These are phyloP conservation scores for Barbarea vulgaris DNA, from an alignment of 345 rosid species.

Conservation along the genomic window DNA sequence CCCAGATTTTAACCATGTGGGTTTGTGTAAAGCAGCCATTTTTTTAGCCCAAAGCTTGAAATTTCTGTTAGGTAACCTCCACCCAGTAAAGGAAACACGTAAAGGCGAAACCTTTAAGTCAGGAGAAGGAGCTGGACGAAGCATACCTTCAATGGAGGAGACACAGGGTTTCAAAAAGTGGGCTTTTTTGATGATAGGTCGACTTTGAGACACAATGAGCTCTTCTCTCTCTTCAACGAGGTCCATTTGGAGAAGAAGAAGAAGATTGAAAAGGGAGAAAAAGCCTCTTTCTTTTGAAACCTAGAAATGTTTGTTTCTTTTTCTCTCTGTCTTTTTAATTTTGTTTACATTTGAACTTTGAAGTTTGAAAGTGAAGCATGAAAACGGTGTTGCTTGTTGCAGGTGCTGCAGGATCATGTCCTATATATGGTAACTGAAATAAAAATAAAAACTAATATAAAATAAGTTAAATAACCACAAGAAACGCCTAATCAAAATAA, in stretches of 20 bases:
- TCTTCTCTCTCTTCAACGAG: conserved; percentile 48
- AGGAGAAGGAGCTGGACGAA: conserved; percentile 25
- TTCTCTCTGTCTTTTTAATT: not conserved
- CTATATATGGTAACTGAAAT: not conserved
- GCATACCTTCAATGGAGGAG: conserved; percentile 24
- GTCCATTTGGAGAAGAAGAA: conserved; percentile 23
- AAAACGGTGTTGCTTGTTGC: not conserved
- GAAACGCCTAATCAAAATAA: too few relatives aligned
- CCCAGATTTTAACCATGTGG: conserved; percentile 51
- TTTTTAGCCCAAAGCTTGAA: conserved; percentile 52
- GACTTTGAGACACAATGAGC: conserved; percentile 35
- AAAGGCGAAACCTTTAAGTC: conserved; percentile 34
- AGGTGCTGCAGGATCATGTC: not conserved
- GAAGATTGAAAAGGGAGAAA: not conserved
- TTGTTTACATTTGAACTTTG: not conserved
- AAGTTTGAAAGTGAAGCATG: not conserved
- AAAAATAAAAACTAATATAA: not conserved
- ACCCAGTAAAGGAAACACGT: conserved; percentile 33
- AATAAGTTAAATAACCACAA: not conserved
- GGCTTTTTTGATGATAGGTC: conserved; percentile 22
- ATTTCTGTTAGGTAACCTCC: conserved; percentile 36
- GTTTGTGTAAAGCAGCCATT: conserved; percentile 40
- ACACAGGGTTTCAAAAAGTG: conserved; percentile 47
- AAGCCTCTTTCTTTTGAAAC: not conserved
- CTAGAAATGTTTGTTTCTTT: conserved; percentile 8